Conservation (phyloP, 495 filamentous ascomycete genomes). For the Penicillium salamii region DNA sequence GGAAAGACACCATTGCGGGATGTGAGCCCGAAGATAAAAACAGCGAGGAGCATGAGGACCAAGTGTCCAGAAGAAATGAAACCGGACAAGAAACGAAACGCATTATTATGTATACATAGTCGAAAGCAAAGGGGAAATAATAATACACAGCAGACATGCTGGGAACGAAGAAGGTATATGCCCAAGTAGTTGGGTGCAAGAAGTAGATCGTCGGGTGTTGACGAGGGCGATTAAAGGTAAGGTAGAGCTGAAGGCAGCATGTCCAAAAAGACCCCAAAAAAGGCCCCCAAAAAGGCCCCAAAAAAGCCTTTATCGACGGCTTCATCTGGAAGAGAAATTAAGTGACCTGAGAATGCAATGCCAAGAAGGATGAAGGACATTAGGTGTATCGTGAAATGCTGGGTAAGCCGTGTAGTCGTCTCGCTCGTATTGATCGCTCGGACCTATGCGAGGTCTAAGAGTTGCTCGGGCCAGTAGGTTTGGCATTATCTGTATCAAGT, state of each 20-base stretch:
- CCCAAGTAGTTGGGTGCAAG: not conserved
- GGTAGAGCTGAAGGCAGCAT: not conserved
- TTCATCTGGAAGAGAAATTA: not conserved
- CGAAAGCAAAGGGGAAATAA: slow-evolving; percentile 5
- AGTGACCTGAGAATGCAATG: slow-evolving; percentile 14
- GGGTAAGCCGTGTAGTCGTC: slow-evolving; percentile 13
- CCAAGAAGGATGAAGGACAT: slow-evolving; percentile 12
- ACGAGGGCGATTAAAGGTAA: not conserved
- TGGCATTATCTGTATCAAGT: not conserved
- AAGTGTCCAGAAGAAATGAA: not conserved
- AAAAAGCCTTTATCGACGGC: slow-evolving; percentile 7
- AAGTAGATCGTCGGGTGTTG: not conserved
- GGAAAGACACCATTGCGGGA: not conserved
- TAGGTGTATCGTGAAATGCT: slow-evolving; percentile 13
- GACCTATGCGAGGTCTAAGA: not conserved
- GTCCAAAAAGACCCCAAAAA: not conserved
- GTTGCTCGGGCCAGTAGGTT: not conserved
- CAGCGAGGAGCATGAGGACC: not conserved
- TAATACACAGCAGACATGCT: slow-evolving; percentile 12
- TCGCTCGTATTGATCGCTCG: slow-evolving; percentile 10
- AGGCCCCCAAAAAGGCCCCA: no score
- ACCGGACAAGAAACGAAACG: not conserved
- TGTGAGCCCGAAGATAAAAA: not conserved
- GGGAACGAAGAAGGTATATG: slow-evolving; percentile 1
- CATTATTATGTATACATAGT: slow-evolving; percentile 11